Base-by-base conservation (phyloP, 345 rosid genomes). In the Dovyalis caffra region DNA sequence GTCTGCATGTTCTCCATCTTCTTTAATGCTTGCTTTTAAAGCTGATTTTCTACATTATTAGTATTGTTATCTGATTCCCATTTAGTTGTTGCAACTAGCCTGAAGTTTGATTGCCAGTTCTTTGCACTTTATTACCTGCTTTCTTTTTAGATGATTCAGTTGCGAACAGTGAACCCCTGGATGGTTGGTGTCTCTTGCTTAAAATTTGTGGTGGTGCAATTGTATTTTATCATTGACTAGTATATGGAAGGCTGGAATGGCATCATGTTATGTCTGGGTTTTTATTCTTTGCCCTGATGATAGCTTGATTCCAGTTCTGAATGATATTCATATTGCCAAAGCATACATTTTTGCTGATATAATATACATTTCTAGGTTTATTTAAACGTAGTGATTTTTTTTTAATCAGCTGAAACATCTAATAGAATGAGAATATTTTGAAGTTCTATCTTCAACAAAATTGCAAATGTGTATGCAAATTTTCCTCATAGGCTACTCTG, bases 1-100 rank as follows among this genome's bases (percentile, higher is more conserved):
- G 99, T 95, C n/a, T 56, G 87, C 6, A 72, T 45, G 66, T 73
- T 72, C 49, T 57, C 49, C 47, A 23, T 33, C 64, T 66, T 14
- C 49, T 63, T 23, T 28, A 28, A 25, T 35, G 9, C 34, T 16
- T 38, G 28, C n/a, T 70, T 9, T 20, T 74, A 53, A 16, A 63
- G 43, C 40, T 75, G 32, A 66, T 56, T 37, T 53, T 57, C 38
- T 53, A 9, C 49, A 53, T 53, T 38, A 16, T 28, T 0, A 14
- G 21, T 37, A 20, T 4, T 71, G 16, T 5, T 37, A 38, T 15
- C 5, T 34, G 73, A 18, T 40, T 11, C 1, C 37, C 3, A 1
- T 58, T 25, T 57, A 20, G 16, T 31, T 61, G 26, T 23, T 60
- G 18, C 5, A 35, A 57, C 29, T 64, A 32, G 35, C 64, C 37